Percentiles rank a stretch among this genome's conserved stretches.
Conservation (phyloP, 2,329 filamentous ascomycete species). For the Dendrostoma leiphaemia region DNA sequence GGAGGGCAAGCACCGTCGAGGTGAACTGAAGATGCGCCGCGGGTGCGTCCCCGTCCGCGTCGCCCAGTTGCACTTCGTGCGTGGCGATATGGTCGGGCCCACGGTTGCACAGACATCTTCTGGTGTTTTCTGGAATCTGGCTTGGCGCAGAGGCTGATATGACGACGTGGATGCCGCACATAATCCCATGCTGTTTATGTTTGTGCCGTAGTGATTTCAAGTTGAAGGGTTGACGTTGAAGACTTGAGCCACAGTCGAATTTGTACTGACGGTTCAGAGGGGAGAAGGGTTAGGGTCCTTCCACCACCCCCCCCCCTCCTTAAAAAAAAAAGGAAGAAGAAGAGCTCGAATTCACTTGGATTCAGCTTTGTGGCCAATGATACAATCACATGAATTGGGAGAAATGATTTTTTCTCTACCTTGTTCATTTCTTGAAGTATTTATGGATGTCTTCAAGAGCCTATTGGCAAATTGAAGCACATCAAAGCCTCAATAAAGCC, state of each 20-base stretch:
- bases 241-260: background rate
- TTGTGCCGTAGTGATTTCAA: background rate
- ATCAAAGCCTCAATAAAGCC: no score
- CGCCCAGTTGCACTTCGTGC: conserved; percentile 30
- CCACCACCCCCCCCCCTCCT: background rate
- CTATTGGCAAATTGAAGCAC: no score
- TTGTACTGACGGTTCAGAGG: background rate
- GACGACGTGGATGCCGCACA: conserved; percentile 61
- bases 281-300: background rate
- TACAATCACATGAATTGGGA: no score
- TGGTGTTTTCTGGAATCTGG: conserved; percentile 36
- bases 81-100: conserved; percentile 59
- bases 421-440: no score
- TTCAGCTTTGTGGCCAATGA: no score
- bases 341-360: no score
- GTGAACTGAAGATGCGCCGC: conserved; percentile 59
- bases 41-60: conserved; percentile 20
- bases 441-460: no score
- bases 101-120: conserved; percentile 48
- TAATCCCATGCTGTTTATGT: conserved; percentile 26
- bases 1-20: conserved; percentile 88
- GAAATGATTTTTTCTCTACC: no score
- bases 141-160: conserved; percentile 38
- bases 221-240: background rate
- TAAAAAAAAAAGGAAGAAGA: background rate